phyloP scores from a whole-genome alignment of 345 rosid species.

The Ceriops zippeliana region DNA sequence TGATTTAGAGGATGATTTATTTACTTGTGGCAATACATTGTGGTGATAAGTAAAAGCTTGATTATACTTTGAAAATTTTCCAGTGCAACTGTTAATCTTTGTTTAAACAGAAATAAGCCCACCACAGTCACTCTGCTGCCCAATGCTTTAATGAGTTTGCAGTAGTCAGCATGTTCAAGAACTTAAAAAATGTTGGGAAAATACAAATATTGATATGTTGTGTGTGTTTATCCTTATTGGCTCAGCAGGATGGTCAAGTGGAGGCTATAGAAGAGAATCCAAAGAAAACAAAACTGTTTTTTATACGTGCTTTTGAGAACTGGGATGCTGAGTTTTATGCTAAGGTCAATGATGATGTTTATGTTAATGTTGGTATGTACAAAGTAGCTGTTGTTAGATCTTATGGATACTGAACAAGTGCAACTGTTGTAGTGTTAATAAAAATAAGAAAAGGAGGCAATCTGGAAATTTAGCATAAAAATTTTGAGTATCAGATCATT shows the following conservation, averaged over 20 bases:
- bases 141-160: neutral
- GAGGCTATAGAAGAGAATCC: slow-evolving; percentile 53
- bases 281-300: slow-evolving; percentile 49
- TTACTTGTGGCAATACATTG: too few species aligned
- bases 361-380: slow-evolving; percentile 66
- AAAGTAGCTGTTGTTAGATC: neutral
- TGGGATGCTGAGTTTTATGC: slow-evolving; percentile 77
- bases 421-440: neutral
- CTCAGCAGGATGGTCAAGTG: slow-evolving; percentile 52
- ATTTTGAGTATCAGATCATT: neutral
- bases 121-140: neutral
- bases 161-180: slow-evolving; percentile 6
- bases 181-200: neutral
- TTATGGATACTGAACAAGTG: slow-evolving; percentile 4
- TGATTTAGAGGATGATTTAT: too few species aligned
- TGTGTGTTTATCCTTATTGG: slow-evolving; percentile 9
- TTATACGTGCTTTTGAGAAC: slow-evolving; percentile 45
- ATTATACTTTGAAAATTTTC: neutral
- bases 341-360: slow-evolving; percentile 78
- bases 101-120: neutral
- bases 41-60: too few species aligned
- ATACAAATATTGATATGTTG: neutral
- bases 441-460: neutral
- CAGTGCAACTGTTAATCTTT: slow-evolving; percentile 2
- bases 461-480: neutral